Percentiles rank a stretch among this genome's conserved stretches.
phyloP scores from a whole-genome alignment of 1,284 basidiomycete species.

The Trametes pubescens region DNA sequence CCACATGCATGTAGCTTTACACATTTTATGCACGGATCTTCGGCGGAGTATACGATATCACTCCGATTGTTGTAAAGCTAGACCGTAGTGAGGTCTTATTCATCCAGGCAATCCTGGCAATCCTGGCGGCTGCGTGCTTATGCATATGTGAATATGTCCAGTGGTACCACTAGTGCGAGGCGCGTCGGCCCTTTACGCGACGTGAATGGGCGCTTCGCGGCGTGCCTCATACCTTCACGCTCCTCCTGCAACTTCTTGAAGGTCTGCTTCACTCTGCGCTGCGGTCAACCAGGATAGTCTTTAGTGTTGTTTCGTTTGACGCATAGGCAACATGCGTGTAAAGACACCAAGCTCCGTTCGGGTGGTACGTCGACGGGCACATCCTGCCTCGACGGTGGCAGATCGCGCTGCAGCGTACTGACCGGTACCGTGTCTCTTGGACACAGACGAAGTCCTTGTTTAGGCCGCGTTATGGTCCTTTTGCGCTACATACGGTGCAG shows the following conservation, averaged over 20 bases:
- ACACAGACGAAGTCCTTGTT: conserved; percentile 22
- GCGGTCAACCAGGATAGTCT: neutral
- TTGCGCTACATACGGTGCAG: conserved; percentile 33
- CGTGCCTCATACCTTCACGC: neutral
- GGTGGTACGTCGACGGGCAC: conserved; percentile 14
- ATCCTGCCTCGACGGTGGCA: neutral
- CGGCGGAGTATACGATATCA: neutral
- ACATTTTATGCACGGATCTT: conserved; percentile 1
- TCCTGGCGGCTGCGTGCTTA: too few species aligned
- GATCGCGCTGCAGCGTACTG: neutral
- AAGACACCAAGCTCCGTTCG: conserved; percentile 3
- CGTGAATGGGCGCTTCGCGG: neutral
- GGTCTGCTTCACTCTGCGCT: neutral
- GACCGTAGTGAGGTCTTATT: too few species aligned
- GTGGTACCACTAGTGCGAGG: neutral
- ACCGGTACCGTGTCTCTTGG: neutral
- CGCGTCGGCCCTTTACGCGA: neutral
- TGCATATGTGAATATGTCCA: too few species aligned
- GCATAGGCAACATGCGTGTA: conserved; percentile 5
- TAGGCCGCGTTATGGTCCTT: conserved; percentile 40
- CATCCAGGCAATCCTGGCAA: too few species aligned
- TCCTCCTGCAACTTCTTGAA: neutral
- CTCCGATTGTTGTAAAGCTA: too few species aligned
- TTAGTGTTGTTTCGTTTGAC: neutral
- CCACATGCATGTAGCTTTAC: conserved; percentile 10